Base-by-base conservation (phyloP, 805 yeast genomes). In the Metschnikowia reukaufii region DNA sequence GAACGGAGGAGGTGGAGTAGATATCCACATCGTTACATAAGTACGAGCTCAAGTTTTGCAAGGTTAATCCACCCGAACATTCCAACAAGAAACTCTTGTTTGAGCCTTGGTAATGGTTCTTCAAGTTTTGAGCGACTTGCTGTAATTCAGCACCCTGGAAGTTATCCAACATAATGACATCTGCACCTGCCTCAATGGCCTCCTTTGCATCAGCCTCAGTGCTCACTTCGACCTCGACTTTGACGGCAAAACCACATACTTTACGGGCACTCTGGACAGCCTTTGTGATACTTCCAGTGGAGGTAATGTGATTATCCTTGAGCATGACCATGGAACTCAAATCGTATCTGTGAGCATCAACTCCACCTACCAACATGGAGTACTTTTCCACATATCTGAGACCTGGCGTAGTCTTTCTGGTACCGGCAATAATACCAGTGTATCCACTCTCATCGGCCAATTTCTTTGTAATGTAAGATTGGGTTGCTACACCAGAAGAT, bases 351-450 rank as follows among this genome's bases (percentile, higher is more conserved):
- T 91, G 98, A 45, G 94, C 78, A 62, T 91, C 98, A 46, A 88
- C 86, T 3, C 97, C 97, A 27, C 97, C 98, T 8, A 91, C 95
- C 27, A 88, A 70, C 98, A 91, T 92, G 19, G 96, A 85, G 67
- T 91, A 91, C 64, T 91, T 91, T 63, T 91, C 98, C 48, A 92
- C 68, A 36, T 84, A 73, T 60, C 98, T 80, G 52, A 91, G 77
- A 0, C 98, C 98, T 0, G 98, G 98, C 0, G 98, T 92, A n/a
- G 97, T 92, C 68, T 91, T 91, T 62, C 98, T 79, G 1, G 98
- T 91, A 6, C 97, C 98, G 0, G 98, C 97, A 62, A 91, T 89
- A 19, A 84, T 76, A 0, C 98, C 98, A 3, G 70, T 70, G 62
- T 82, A 92, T 0, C 95, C 94, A 4, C 77, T 68, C 35, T 77